A percentile compares a stretch with the other conserved stretches of the same genome.
phyloP scores from a whole-genome alignment of 2,329 filamentous ascomycete species.

The Cytospora paraplurivora region DNA sequence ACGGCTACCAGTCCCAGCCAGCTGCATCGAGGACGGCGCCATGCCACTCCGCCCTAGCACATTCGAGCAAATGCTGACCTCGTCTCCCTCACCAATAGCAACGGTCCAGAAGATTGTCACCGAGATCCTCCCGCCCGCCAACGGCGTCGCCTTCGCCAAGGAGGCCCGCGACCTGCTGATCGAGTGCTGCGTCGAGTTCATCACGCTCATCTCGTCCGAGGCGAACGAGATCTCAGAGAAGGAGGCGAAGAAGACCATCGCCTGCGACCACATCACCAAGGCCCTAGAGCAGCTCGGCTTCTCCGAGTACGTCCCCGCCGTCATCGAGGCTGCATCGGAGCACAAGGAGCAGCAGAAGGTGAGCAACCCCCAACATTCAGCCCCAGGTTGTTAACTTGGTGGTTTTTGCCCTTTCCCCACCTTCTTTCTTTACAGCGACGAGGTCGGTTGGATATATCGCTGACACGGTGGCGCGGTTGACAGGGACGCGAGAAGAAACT shows the following conservation, averaged over 20 bases:
- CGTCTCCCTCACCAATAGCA: slow-evolving; percentile 43
- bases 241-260: slow-evolving; percentile 98
- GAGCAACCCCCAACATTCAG: slow-evolving; percentile 32
- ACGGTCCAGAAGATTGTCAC: slow-evolving; percentile 86
- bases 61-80: not conserved
- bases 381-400: slow-evolving; percentile 36
- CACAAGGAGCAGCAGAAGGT: slow-evolving; percentile 95
- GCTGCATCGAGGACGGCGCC: not conserved
- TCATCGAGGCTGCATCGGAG: slow-evolving; percentile 82
- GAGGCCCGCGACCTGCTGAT: slow-evolving; percentile 94
- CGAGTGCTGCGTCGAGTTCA: slow-evolving; percentile 98
- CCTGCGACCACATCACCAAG: slow-evolving; percentile 95
- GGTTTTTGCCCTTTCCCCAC: no score
- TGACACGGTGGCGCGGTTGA: slow-evolving; percentile 4
- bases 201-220: slow-evolving; percentile 96
- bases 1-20: not conserved
- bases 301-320: slow-evolving; percentile 84
- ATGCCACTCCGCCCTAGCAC: not conserved
- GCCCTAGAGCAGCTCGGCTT: slow-evolving; percentile 92
- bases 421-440: slow-evolving; percentile 31
- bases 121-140: slow-evolving; percentile 80
- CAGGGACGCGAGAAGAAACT: slow-evolving; percentile 95
- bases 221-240: slow-evolving; percentile 99
- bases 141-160: slow-evolving; percentile 84
- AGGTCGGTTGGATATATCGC: slow-evolving; percentile 59